Percentiles rank a stretch among this genome's conserved stretches.
Evolutionary conservation across 345 rosid genomes (phyloP).

Genomic region (Eucalyptus pumila): DNA sequence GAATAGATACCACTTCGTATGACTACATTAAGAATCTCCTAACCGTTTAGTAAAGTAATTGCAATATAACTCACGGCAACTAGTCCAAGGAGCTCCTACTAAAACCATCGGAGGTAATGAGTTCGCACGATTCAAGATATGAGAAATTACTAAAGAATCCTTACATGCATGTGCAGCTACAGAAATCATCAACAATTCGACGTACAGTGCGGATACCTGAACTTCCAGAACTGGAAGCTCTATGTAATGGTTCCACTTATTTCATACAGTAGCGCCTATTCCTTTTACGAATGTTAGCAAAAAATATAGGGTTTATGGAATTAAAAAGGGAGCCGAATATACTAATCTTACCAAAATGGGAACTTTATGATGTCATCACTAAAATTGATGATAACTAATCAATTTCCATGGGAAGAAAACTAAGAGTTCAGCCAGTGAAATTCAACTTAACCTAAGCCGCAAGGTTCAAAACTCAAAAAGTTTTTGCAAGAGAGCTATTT

Average conservation of each 20-base stretch:
- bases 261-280: slow-evolving; percentile 15
- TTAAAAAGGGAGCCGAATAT: too few species aligned
- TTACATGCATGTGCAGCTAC: not conserved
- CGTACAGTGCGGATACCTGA: slow-evolving; percentile 32
- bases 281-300: slow-evolving; percentile 17
- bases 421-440: too few species aligned
- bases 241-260: slow-evolving; percentile 31
- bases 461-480: too few species aligned
- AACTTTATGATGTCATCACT: too few species aligned
- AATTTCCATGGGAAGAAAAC: too few species aligned
- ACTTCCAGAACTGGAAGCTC: slow-evolving; percentile 72
- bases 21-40: slow-evolving; percentile 1
- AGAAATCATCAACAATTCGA: not conserved
- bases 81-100: slow-evolving; percentile 65
- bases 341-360: too few species aligned
- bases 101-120: not conserved
- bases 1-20: slow-evolving; percentile 32
- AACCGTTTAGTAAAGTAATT: slow-evolving; percentile 19
- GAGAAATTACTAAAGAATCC: not conserved
- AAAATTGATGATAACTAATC: too few species aligned
- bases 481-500: too few species aligned
- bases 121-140: too few species aligned
- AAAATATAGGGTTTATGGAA: slow-evolving; percentile 4
- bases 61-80: slow-evolving; percentile 71
- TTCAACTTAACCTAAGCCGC: too few species aligned